Evolutionary conservation across 2,329 filamentous ascomycete genomes (phyloP).

Genomic region (Epichloe gansuensis): DNA sequence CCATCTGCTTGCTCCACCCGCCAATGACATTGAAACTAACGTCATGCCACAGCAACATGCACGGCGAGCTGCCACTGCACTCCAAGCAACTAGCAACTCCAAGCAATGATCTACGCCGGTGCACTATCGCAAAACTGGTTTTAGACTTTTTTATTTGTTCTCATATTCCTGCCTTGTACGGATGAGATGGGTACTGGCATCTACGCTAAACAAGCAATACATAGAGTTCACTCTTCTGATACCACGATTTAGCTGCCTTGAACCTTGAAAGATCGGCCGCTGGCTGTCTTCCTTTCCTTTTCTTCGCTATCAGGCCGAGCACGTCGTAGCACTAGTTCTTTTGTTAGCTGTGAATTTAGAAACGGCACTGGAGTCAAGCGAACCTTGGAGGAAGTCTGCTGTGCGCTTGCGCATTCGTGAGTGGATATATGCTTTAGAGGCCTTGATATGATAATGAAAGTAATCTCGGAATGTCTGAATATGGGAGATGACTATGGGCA

Average conservation of each 20-base stretch:
- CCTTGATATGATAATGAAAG: constrained; percentile 99
- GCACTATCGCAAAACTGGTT: too few species aligned
- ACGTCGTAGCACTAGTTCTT: constrained; percentile 68
- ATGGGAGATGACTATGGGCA: constrained; percentile 93
- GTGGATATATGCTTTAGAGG: constrained; percentile 98
- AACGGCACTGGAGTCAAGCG: constrained; percentile 13
- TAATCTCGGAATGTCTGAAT: constrained; percentile 99
- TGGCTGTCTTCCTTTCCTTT: constrained; percentile 96
- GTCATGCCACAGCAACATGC: too few species aligned
- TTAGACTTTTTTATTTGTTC: background rate
- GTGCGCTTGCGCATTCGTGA: constrained; percentile 95
- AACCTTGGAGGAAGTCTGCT: constrained; percentile 95
- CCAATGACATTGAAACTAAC: too few species aligned
- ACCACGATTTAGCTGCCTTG: constrained; percentile 22
- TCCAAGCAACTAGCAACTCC: too few species aligned
- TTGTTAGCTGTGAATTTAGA: constrained; percentile 14
- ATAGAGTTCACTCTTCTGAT: background rate
- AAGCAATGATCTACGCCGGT: too few species aligned
- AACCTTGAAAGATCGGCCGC: constrained; percentile 77
- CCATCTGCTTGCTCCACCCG: too few species aligned
- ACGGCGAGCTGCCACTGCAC: too few species aligned
- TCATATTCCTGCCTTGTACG: background rate
- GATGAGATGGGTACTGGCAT: background rate
- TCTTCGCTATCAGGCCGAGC: constrained; percentile 92
- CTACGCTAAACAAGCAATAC: background rate